These are phyloP conservation scores for Aspergillus hiratsukae DNA, from an alignment of 2,329 filamentous ascomycete genomes.

Conservation along the genomic window DNA sequence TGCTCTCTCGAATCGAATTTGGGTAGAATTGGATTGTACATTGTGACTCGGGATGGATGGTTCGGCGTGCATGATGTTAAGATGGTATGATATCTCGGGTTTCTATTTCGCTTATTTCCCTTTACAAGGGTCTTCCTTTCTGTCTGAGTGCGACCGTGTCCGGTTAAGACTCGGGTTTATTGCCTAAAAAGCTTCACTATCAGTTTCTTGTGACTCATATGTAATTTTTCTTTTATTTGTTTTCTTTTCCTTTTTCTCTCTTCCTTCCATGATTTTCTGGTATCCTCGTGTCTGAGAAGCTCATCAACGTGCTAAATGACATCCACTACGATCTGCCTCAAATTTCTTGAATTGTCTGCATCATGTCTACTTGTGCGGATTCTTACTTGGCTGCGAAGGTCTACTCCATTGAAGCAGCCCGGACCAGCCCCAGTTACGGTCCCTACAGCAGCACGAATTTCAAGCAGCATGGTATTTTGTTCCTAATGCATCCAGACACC, in stretches of 20 bases:
- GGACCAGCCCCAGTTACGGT: neutral
- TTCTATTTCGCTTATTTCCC: constrained; percentile 2
- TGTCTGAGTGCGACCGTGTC: constrained; percentile 1
- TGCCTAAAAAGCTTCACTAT: constrained; percentile 1
- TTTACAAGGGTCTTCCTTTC: neutral
- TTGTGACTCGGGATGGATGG: constrained; percentile 5
- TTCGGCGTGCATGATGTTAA: constrained; percentile 19
- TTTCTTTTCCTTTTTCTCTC: neutral
- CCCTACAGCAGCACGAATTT: neutral
- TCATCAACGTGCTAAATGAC: neutral
- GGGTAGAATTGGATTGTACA: constrained; percentile 5
- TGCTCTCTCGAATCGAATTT: neutral
- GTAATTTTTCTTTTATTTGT: neutral
- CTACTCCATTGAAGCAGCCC: neutral
- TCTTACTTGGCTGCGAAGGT: neutral
- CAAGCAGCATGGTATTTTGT: neutral
- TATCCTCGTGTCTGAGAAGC: neutral
- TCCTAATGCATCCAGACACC: constrained; percentile 6
- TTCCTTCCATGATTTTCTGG: neutral
- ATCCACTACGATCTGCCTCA: neutral
- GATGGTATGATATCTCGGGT: constrained; percentile 15
- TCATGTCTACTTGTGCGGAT: neutral
- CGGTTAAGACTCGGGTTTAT: neutral
- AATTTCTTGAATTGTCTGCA: neutral
- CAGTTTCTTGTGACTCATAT: neutral